Evolutionary conservation across 2,329 filamentous ascomycete genomes (phyloP).

Genomic region (Xylaria sp.): DNA sequence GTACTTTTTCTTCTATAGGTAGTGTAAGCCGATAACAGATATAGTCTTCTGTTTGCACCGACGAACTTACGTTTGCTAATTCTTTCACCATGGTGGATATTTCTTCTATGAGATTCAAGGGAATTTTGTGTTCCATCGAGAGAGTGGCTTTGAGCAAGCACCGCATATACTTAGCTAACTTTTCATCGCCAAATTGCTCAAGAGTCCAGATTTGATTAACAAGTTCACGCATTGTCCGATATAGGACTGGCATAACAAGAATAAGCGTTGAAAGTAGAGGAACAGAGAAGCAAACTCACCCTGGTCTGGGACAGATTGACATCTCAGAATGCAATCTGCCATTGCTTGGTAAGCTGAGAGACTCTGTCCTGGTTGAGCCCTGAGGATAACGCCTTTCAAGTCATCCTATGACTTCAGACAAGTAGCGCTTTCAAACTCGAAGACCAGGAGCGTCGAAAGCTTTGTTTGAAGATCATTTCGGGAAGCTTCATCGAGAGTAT

Average conservation of each 20-base stretch:
- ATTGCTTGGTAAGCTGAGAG: slow-evolving; percentile 67
- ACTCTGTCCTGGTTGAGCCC: slow-evolving; percentile 57
- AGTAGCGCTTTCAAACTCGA: slow-evolving; percentile 82
- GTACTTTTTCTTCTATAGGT: slow-evolving; percentile 51
- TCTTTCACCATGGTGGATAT: slow-evolving; percentile 64
- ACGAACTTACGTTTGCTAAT: slow-evolving; percentile 57
- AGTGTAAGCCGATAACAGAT: slow-evolving; percentile 3
- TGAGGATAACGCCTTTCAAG: slow-evolving; percentile 68
- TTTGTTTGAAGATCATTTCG: slow-evolving; percentile 68
- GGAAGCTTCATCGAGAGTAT: slow-evolving; percentile 55
- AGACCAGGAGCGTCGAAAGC: slow-evolving; percentile 73
- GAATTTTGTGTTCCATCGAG: slow-evolving; percentile 63
- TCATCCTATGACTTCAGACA: slow-evolving; percentile 74
- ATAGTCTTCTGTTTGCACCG: background rate
- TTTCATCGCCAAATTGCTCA: slow-evolving; percentile 64
- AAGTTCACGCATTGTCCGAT: slow-evolving; percentile 69
- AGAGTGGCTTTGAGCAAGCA: slow-evolving; percentile 78
- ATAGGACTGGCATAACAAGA: slow-evolving; percentile 56
- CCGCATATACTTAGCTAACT: slow-evolving; percentile 79
- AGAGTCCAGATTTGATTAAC: slow-evolving; percentile 74
- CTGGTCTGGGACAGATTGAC: slow-evolving; percentile 59
- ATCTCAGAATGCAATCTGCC: slow-evolving; percentile 71
- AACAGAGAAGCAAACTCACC: slow-evolving; percentile 51
- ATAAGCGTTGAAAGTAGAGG: background rate
- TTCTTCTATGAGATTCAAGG: slow-evolving; percentile 72